These are phyloP conservation scores for Kwoniella newhampshirensis DNA, from an alignment of 768 basidiomycete species.

Conservation along the genomic window DNA sequence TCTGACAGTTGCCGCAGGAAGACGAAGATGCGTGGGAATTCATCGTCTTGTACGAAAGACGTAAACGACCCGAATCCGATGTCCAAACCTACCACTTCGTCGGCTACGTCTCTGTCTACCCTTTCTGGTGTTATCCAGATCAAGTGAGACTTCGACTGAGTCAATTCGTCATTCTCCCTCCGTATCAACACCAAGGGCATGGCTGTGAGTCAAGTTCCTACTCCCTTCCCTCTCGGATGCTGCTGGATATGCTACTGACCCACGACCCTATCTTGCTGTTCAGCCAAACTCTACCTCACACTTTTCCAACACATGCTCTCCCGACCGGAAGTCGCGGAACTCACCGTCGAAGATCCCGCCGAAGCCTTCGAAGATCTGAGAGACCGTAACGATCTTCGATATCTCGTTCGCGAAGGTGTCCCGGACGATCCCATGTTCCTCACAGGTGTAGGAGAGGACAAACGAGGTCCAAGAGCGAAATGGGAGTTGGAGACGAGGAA, in stretches of 20 bases:
- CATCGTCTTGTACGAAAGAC: conserved; percentile 79
- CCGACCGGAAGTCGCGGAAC: conserved; percentile 72
- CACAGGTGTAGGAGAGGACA: conserved; percentile 75
- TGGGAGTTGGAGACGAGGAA: conserved; percentile 79
- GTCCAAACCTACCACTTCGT: conserved; percentile 79
- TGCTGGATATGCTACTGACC: neutral
- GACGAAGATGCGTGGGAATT: conserved; percentile 95
- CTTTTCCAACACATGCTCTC: conserved; percentile 74
- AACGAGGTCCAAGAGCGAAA: conserved; percentile 45
- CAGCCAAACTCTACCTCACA: conserved; percentile 70
- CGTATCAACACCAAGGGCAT: conserved; percentile 84
- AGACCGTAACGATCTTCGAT: conserved; percentile 83
- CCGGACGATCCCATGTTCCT: conserved; percentile 65
- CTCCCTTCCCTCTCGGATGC: neutral
- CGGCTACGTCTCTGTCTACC: conserved; percentile 91
- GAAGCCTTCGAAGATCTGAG: conserved; percentile 96
- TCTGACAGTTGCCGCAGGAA: too few relatives aligned
- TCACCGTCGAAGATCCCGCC: conserved; percentile 96
- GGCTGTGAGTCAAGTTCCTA: conserved; percentile 71
- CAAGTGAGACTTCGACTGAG: conserved; percentile 81
- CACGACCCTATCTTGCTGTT: neutral
- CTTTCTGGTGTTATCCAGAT: conserved; percentile 95
- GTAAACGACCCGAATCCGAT: conserved; percentile 59
- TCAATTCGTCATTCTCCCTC: conserved; percentile 90
- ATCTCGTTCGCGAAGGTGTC: conserved; percentile 75